These are phyloP conservation scores for Miscanthus lutarioriparius DNA, from an alignment of 176 grass and related monocot species.

Conservation along the genomic window DNA sequence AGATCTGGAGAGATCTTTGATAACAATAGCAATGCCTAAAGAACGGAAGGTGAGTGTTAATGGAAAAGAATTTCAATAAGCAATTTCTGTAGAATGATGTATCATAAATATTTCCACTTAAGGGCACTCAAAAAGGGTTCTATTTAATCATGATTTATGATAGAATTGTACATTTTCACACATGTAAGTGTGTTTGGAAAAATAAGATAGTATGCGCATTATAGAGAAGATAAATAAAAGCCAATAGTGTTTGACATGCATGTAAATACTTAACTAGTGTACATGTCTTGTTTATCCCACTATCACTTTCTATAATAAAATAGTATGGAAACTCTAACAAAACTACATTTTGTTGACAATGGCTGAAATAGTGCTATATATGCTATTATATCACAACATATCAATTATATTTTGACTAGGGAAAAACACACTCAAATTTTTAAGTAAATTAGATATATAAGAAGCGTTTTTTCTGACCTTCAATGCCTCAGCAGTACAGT, in stretches of 20 bases:
- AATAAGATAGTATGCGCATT: not conserved
- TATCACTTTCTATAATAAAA: not conserved
- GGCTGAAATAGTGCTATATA: not conserved
- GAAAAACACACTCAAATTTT: not conserved
- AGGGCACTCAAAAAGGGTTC: not conserved
- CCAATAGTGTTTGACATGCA: not conserved
- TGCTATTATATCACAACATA: not conserved
- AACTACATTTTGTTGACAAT: not conserved
- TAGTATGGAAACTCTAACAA: not conserved
- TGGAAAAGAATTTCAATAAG: not conserved
- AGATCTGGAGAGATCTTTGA: constrained; percentile 28
- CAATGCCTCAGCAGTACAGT: constrained; percentile 53
- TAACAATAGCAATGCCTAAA: constrained; percentile 31
- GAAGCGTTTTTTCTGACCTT: constrained; percentile 20
- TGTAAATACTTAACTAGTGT: not conserved
- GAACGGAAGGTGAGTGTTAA: not conserved
- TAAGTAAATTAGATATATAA: too few species aligned
- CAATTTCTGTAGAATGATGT: not conserved
- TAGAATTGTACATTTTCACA: too few species aligned
- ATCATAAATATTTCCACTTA: not conserved
- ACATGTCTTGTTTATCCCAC: not conserved
- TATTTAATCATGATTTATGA: not conserved
- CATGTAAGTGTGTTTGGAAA: not conserved
- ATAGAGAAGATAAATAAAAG: not conserved
- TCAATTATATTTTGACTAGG: not conserved